These are phyloP conservation scores for Acephala macrosclerotiorum DNA, from an alignment of 2,329 filamentous ascomycete genomes.

Conservation along the genomic window DNA sequence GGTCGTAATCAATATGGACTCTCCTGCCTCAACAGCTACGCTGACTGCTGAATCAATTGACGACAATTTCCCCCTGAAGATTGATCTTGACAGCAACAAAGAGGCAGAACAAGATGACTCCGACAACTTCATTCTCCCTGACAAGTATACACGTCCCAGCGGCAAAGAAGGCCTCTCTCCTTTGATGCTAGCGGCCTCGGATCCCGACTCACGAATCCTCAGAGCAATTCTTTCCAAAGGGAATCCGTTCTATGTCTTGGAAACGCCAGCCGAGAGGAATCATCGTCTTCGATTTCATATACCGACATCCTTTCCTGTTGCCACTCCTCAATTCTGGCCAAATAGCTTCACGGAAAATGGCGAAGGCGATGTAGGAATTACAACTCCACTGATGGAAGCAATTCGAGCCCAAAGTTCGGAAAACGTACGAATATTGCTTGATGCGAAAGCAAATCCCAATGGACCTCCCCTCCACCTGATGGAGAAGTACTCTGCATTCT, in stretches of 20 bases:
- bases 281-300: neutral
- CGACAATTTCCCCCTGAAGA: slow-evolving; percentile 2
- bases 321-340: slow-evolving; percentile 7
- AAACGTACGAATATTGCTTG: slow-evolving; percentile 25
- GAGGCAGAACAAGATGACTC: slow-evolving; percentile 9
- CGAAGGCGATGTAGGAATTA: slow-evolving; percentile 20
- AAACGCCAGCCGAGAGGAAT: neutral
- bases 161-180: slow-evolving; percentile 15
- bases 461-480: slow-evolving; percentile 22
- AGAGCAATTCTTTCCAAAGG: slow-evolving; percentile 22
- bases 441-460: slow-evolving; percentile 26
- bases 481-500: slow-evolving; percentile 29
- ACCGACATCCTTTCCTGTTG: neutral
- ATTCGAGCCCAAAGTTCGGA: slow-evolving; percentile 21
- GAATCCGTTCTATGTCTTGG: neutral
- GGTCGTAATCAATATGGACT: neutral
- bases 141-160: slow-evolving; percentile 9
- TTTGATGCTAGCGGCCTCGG: slow-evolving; percentile 29
- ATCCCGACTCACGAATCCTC: slow-evolving; percentile 24
- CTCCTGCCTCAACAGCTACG: slow-evolving; percentile 20
- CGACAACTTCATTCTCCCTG: slow-evolving; percentile 15
- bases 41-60: slow-evolving; percentile 23
- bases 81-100: neutral
- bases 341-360: slow-evolving; percentile 3
- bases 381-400: slow-evolving; percentile 32